Base-by-base conservation (phyloP, 805 yeast genomes). In the Blastobotrys americana region DNA sequence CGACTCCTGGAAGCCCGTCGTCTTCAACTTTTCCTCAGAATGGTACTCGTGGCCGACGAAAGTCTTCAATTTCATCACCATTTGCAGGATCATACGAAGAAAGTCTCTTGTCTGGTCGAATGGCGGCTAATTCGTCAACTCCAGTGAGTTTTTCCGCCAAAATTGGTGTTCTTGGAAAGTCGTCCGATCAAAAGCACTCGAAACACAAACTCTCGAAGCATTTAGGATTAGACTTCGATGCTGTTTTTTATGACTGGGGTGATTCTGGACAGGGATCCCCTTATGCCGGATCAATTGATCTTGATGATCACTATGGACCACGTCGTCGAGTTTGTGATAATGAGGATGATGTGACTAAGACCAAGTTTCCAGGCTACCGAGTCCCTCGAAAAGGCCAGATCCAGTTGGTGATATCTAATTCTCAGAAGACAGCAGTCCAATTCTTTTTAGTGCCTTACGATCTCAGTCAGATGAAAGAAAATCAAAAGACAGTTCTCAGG, bases 41-140 rank as follows among this genome's bases (percentile, higher is more conserved):
- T 44, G 31, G 31, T 8, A 10, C 10, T 20, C 31, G 31, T 8
- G 10, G 22, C 19, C 41, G 54, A 9, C 42, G 50, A 19, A 41
- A 43, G 31, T 52, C 52, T 13, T 44, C 54, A 13, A 25, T 25
- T 25, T 25, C 38, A 15, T 35, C 38, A 22, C 19, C 6, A 22
- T 46, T 61, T 22, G 57, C 58, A 16, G 66, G 66, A 13, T 60
- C 66, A 5, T 61, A 60, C 41, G 66, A 62, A 37, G 66, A 61
- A 49, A 53, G 61, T 10, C 45, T 61, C 39, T 45, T 61, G 9
- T 55, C 55, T 1, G 58, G 53, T 18, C 66, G 56, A 2, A 63
- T 65, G 42, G 55, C 57, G 19, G 55, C 57, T 2, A 60, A 52
- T 17, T 52, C 60, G 2, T 56, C 60, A 6, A 37, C 43, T 1